phyloP scores from a whole-genome alignment of 305 asterid genomes.

The Euphrasia arctica region DNA sequence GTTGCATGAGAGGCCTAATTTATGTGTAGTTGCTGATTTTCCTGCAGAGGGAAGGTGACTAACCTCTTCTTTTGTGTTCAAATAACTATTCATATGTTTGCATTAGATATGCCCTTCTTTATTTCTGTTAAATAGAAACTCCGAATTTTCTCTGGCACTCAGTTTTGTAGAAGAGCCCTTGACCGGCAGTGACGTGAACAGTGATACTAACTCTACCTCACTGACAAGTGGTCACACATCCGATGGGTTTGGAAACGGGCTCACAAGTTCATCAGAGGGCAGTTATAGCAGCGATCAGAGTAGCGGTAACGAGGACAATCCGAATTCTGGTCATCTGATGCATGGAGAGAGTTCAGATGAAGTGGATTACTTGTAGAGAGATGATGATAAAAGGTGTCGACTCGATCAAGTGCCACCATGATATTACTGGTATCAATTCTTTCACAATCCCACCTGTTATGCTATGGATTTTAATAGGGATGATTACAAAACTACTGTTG shows the following conservation, averaged over 20 bases:
- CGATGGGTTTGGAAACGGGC: slow-evolving; percentile 34
- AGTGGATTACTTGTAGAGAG: slow-evolving; percentile 33
- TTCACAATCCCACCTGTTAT: not conserved
- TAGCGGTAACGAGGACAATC: slow-evolving; percentile 50
- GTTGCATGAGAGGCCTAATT: slow-evolving; percentile 55
- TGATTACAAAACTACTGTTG: not conserved
- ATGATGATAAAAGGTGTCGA: slow-evolving; percentile 4
- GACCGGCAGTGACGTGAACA: slow-evolving; percentile 45
- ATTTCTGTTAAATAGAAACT: slow-evolving; percentile 10
- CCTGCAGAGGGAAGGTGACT: slow-evolving; percentile 64
- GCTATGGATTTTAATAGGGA: not conserved
- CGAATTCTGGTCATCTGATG: slow-evolving; percentile 28
- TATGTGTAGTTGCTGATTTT: slow-evolving; percentile 62
- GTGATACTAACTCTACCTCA: slow-evolving; percentile 43
- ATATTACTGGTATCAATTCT: slow-evolving; percentile 25
- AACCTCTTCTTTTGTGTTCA: slow-evolving; percentile 15
- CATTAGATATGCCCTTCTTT: not conserved
- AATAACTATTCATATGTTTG: slow-evolving; percentile 10
- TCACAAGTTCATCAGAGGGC: slow-evolving; percentile 43
- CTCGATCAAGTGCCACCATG: slow-evolving; percentile 20
- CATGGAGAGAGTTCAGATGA: slow-evolving; percentile 53
- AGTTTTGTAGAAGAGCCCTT: slow-evolving; percentile 63
- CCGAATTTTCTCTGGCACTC: slow-evolving; percentile 30
- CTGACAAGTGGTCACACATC: slow-evolving; percentile 39
- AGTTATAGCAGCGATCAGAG: slow-evolving; percentile 55